Base-by-base conservation (phyloP, 345 rosid genomes). In the Hibiscus trionum region DNA sequence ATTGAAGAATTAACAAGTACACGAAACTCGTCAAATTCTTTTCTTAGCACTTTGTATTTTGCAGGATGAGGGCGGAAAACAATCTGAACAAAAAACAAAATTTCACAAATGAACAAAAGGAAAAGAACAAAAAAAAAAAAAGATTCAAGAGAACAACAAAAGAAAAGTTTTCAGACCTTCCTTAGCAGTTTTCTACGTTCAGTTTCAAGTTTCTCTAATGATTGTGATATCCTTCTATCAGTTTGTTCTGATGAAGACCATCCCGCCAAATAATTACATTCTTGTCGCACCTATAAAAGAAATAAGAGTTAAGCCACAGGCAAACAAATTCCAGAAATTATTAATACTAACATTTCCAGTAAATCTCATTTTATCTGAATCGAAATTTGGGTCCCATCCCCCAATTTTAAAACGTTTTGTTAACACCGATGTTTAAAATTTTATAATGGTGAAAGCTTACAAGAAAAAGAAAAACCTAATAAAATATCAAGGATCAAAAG, bases 181-280 rank as follows among this genome's bases (percentile, higher is more conserved):
- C 82, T 83, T 73, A 76, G 85, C 63, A 87, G 79, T 76, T 70
- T 81, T 68, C 74, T 87, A 17, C 37, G 77, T 79, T 90, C 88
- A 75, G 70, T 61, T 76, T 86, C 75, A 55, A 94, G 91, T 78
- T 77, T 81, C 68, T 81, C 73, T 53, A 88, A 68, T n/a, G 72
- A 61, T 37, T 73, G 76, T 67, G 75, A 72, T 71, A 81, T 84
- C 70, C 80, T 84, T 61, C 80, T 71, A 70, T 86, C 82, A 78
- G 75, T 78, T 71, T 75, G 80, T 69, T 80, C 84, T 47, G 86
- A 73, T 27, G 84, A 82, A 65, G 72, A 79, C 80, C 82, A 69
- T 79, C 97, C 98, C 46, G 92, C 86, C 50, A 90, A 73, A 79
- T 88, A 83, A 71, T 86, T 80, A 75, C 96, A 90, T 80, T 94